phyloP scores from a whole-genome alignment of 2,329 filamentous ascomycete genomes.

The Fusarium tricinctum region DNA sequence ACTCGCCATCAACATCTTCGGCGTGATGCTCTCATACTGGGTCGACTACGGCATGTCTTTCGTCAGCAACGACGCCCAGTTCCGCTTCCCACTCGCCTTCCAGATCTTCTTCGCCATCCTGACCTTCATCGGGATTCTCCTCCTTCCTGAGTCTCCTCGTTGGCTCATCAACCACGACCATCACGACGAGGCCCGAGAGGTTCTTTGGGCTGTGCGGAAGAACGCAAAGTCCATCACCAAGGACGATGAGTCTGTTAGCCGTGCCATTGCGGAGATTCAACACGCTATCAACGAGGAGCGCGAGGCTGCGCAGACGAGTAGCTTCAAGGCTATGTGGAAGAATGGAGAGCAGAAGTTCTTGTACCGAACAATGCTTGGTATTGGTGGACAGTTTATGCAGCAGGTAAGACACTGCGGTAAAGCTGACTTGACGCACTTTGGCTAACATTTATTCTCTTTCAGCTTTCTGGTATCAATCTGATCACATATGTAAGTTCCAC shows the following conservation, averaged over 20 bases:
- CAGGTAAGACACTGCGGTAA: constrained; percentile 25
- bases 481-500: constrained; percentile 50
- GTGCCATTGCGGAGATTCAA: constrained; percentile 56
- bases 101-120: constrained; percentile 60
- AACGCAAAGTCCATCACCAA: constrained; percentile 47
- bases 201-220: constrained; percentile 52
- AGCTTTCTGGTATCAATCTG: constrained; percentile 53
- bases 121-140: constrained; percentile 51
- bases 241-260: constrained; percentile 48
- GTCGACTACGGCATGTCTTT: constrained; percentile 58
- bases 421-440: rapidly evolving
- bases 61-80: constrained; percentile 55
- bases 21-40: constrained; percentile 55
- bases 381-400: constrained; percentile 63
- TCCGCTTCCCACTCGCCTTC: constrained; percentile 62
- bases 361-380: constrained; percentile 58
- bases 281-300: constrained; percentile 58
- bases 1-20: constrained; percentile 57
- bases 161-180: constrained; percentile 57
- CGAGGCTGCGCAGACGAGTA: constrained; percentile 52
- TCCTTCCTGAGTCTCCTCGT: constrained; percentile 62
- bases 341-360: constrained; percentile 60
- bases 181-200: constrained; percentile 59
- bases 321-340: constrained; percentile 56
- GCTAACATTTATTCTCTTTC: neutral